Percentiles rank a stretch among this genome's conserved stretches.
Conservation (phyloP, 176 grass and related monocot species). For the Themeda triandra region DNA sequence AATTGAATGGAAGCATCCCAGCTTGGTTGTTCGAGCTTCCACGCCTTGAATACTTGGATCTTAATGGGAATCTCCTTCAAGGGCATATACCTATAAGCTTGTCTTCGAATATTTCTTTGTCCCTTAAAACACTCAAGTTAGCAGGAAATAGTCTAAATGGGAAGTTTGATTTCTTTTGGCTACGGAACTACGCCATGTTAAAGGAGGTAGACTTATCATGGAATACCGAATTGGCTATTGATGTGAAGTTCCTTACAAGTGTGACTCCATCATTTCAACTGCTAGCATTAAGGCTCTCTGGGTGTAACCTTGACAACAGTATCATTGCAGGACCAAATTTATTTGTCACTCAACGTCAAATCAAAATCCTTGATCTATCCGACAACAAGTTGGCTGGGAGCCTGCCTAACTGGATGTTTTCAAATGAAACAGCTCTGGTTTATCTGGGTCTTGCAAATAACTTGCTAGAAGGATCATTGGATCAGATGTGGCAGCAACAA, state of each 20-base stretch:
- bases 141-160: too few relatives aligned
- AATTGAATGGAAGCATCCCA: background rate
- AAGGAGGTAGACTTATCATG: background rate
- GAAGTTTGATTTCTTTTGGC: background rate
- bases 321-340: background rate
- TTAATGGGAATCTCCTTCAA: background rate
- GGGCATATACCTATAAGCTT: background rate
- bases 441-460: slow-evolving; percentile 11
- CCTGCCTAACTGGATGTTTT: slow-evolving; percentile 15
- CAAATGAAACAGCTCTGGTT: background rate
- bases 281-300: background rate
- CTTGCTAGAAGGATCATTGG: background rate
- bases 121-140: too few relatives aligned
- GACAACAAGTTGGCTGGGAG: background rate
- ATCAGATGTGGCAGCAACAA: background rate
- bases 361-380: slow-evolving; percentile 3
- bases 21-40: background rate
- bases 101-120: background rate
- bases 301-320: background rate
- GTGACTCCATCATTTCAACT: background rate
- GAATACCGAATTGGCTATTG: background rate
- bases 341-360: background rate
- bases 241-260: background rate
- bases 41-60: background rate
- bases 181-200: background rate